phyloP scores from a whole-genome alignment of 1,284 basidiomycete genomes.

The Exsudoporus floridanus region DNA sequence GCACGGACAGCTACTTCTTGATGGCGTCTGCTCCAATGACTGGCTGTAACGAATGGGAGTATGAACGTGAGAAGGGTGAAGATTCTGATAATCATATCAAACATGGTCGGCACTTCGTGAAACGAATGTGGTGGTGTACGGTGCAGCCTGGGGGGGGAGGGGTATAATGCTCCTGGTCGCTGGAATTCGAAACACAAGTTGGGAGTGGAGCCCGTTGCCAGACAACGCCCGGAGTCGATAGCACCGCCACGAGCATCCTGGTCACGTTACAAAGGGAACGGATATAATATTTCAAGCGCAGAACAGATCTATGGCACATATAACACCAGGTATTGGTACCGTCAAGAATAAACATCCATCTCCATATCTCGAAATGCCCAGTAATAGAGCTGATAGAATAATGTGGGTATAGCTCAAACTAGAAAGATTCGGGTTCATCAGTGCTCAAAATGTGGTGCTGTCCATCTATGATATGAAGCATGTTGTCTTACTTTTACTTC shows the following conservation, averaged over 20 bases:
- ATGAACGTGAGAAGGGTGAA: slow-evolving; percentile 33
- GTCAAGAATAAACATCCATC: slow-evolving; percentile 7
- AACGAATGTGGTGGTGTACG: slow-evolving; percentile 26
- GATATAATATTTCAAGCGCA: not conserved
- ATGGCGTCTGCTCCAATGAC: slow-evolving; percentile 40
- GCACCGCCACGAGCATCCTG: slow-evolving; percentile 19
- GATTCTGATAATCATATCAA: slow-evolving; percentile 19
- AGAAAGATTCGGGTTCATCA: slow-evolving; percentile 23
- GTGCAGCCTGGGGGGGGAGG: slow-evolving; percentile 7
- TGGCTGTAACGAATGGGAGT: slow-evolving; percentile 41
- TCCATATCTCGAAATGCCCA: slow-evolving; percentile 5
- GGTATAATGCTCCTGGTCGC: not conserved
- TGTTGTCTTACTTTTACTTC: slow-evolving; percentile 19
- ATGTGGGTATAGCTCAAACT: slow-evolving; percentile 32
- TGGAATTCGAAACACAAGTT: not conserved
- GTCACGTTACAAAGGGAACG: not conserved
- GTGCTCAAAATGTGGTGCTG: slow-evolving; percentile 9
- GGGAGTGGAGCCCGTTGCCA: slow-evolving; percentile 13
- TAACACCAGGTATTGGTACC: slow-evolving; percentile 16
- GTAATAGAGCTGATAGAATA: slow-evolving; percentile 16
- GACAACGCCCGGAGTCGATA: slow-evolving; percentile 5
- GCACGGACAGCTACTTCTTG: slow-evolving; percentile 46
- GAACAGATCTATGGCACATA: slow-evolving; percentile 15
- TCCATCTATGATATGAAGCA: slow-evolving; percentile 23
- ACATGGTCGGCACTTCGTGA: slow-evolving; percentile 1